phyloP scores from a whole-genome alignment of 2,329 filamentous ascomycete species.

The Fusarium heterosporum region DNA sequence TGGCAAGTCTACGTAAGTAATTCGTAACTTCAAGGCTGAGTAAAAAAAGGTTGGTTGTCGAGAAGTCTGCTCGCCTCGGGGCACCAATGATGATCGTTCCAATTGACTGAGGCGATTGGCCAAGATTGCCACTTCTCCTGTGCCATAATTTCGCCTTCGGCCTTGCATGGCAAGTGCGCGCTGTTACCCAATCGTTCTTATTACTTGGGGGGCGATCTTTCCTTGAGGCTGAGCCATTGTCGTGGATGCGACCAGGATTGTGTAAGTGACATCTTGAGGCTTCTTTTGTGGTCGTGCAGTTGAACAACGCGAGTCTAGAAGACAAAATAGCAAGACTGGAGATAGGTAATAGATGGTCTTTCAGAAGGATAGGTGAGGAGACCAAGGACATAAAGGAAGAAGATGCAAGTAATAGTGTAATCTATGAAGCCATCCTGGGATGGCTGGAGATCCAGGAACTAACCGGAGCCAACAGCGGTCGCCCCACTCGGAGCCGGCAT shows the following conservation, averaged over 20 bases:
- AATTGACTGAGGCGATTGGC: conserved; percentile 1
- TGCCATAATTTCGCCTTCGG: background rate
- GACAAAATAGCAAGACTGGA: background rate
- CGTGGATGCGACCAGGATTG: background rate
- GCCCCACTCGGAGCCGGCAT: background rate
- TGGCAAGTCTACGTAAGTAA: background rate
- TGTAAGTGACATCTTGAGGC: conserved; percentile 8
- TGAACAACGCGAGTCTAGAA: background rate
- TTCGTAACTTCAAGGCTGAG: conserved; percentile 15
- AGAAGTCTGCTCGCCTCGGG: background rate
- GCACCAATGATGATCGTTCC: background rate
- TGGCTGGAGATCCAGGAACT: background rate
- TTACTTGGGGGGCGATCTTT: background rate
- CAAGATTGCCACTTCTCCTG: background rate
- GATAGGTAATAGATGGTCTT: background rate
- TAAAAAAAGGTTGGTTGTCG: background rate
- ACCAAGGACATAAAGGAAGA: conserved; percentile 2
- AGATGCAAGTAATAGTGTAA: background rate
- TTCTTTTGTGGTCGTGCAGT: background rate
- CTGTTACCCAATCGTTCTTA: conserved; percentile 5
- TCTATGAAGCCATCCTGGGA: conserved; percentile 7
- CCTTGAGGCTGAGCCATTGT: conserved; percentile 7
- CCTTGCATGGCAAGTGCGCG: conserved; percentile 1
- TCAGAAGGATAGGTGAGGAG: background rate
- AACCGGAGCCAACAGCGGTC: background rate